Conservation (phyloP, 2,329 filamentous ascomycete genomes). For the Ceratocystiopsis brevicomis region DNA sequence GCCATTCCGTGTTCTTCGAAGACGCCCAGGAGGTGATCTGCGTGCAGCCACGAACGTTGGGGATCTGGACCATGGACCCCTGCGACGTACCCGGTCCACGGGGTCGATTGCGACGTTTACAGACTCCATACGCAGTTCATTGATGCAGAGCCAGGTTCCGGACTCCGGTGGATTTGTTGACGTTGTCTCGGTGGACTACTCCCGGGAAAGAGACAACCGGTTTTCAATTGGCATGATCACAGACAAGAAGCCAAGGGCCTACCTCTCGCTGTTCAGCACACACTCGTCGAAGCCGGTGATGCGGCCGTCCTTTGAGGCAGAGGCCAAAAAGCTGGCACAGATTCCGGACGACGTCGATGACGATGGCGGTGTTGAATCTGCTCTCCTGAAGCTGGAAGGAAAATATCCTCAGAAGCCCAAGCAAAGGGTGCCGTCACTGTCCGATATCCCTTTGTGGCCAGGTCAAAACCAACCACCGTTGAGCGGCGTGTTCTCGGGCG, state of each 20-base stretch:
- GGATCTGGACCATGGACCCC: slow-evolving; percentile 32
- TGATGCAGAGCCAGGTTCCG: slow-evolving; percentile 22
- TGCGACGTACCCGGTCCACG: slow-evolving; percentile 36
- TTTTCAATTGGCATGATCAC: slow-evolving; percentile 42
- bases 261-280: slow-evolving; percentile 39
- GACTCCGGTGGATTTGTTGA: slow-evolving; percentile 26
- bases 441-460: background rate
- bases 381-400: slow-evolving; percentile 78
- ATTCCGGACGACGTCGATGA: slow-evolving; percentile 66
- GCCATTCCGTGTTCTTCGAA: slow-evolving; percentile 45
- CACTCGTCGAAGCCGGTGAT: slow-evolving; percentile 43
- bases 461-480: background rate
- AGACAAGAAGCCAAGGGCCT: slow-evolving; percentile 26
- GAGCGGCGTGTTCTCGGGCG: slow-evolving; percentile 1
- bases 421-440: slow-evolving; percentile 18
- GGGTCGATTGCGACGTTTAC: slow-evolving; percentile 41
- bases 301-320: slow-evolving; percentile 67
- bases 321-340: slow-evolving; percentile 69
- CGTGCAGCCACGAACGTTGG: slow-evolving; percentile 47
- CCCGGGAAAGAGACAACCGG: slow-evolving; percentile 22
- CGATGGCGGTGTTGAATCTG: slow-evolving; percentile 82
- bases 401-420: slow-evolving; percentile 44
- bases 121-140: slow-evolving; percentile 41
- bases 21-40: slow-evolving; percentile 58
- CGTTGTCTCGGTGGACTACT: slow-evolving; percentile 20